Conservation (phyloP, 75 land plant species). For the Sequoiadendron giganteum region DNA sequence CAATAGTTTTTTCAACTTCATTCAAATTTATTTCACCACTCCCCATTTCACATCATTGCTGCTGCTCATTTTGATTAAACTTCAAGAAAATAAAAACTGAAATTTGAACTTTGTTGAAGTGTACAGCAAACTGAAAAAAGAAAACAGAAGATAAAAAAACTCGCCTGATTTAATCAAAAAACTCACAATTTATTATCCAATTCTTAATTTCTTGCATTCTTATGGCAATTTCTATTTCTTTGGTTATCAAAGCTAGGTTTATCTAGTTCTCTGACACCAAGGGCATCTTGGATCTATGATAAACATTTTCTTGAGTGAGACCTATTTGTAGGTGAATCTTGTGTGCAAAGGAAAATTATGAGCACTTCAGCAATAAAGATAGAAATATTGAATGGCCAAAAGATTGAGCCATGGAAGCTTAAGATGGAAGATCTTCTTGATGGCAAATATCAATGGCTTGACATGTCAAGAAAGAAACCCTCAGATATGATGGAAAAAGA, state of each 20-base stretch:
- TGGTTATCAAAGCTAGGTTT: background rate
- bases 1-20: no score
- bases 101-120: no score
- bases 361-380: background rate
- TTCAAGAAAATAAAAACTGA: no score
- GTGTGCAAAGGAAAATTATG: background rate
- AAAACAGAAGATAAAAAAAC: no score
- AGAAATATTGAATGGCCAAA: background rate
- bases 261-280: background rate
- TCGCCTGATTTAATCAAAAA: no score
- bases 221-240: background rate
- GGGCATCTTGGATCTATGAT: background rate
- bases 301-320: background rate
- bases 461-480: background rate
- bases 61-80: no score
- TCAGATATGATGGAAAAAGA: background rate
- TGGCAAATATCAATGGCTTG: background rate
- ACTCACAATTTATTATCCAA: no score
- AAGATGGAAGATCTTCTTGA: background rate
- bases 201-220: no score
- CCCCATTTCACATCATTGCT: no score
- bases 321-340: background rate
- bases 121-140: no score
- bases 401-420: background rate
- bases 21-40: no score